Base-by-base conservation (phyloP, 139 green algal species). In the Coelastrella sp. region DNA sequence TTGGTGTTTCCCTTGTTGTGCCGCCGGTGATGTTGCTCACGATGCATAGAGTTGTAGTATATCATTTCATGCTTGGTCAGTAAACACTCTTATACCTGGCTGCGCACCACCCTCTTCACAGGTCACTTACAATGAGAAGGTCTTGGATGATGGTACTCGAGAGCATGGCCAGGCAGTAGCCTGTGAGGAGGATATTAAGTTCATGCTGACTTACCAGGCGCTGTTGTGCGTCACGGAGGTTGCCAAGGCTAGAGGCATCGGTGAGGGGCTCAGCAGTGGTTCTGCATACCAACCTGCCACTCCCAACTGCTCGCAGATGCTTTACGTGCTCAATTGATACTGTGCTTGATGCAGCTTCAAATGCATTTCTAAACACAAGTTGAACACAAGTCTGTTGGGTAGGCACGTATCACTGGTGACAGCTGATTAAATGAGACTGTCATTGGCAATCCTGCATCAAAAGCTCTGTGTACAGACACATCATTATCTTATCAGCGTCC, bases 241-340 rank as follows among this genome's bases (percentile, higher is more conserved):
- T n/a, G 60, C 60, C 60, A 69, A 69, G n/a, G 60, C 60, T 27
- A 69, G 30, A 27, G 60, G 8, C 11, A 41, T n/a, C 11, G 60
- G 60, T 69, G 60, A 69, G 60, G 60, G 60, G 53, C 53, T 63
- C 27, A 32, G 53, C 53, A 63, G 53, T 63, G 53, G 25, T 63
- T 27, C 25, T 7, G 27, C 53, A 63, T 15, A 63, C 17, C 53
- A 19, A 19, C 53, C 27, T 63, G 53, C 53, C 25, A 19, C 27
- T 19, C 8, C 5, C 27, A 19, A 63, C 53, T 63, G 53, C 53
- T 63, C 27, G 53, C 53, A n/a, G n/a, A n/a, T n/a, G n/a, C n/a
- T n/a, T n/a, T n/a, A 32, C 27, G 53, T 63, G 53, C 53, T 53
- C 53, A 63, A 15, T 63, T 19, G 27, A 19, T 19, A 32, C 53